Evolutionary conservation across 768 basidiomycete species (phyloP).

Genomic region (Auriculariales sp.): DNA sequence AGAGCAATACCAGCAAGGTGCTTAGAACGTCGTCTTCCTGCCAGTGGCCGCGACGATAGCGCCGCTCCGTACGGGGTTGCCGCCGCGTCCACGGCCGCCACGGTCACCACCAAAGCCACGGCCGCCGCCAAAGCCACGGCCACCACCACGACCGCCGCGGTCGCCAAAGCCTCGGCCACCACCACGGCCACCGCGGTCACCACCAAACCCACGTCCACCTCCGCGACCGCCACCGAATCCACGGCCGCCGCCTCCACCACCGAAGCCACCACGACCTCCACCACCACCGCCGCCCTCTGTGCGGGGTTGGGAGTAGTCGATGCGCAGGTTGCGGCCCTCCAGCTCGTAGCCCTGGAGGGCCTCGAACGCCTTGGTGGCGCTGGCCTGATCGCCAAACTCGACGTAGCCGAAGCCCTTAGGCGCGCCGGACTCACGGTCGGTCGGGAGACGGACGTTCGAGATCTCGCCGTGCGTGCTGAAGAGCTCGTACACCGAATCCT

Average conservation of each 20-base stretch:
- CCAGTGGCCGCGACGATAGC: conserved; percentile 52
- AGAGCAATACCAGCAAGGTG: conserved; percentile 3
- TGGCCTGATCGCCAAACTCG: conserved; percentile 71
- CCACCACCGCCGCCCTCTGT: conserved; percentile 40
- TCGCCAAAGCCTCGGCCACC: conserved; percentile 15
- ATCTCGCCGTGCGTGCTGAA: conserved; percentile 81
- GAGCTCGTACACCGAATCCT: conserved; percentile 78
- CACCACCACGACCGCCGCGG: conserved; percentile 19
- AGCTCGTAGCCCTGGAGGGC: conserved; percentile 58
- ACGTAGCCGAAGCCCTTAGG: conserved; percentile 97
- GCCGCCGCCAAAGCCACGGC: conserved; percentile 19
- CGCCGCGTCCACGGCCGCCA: conserved; percentile 26
- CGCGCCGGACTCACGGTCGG: conserved; percentile 78
- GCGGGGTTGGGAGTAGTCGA: conserved; percentile 80
- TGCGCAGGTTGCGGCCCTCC: conserved; percentile 63
- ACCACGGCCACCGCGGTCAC: conserved; percentile 23
- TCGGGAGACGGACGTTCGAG: conserved; percentile 79
- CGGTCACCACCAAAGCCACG: conserved; percentile 21
- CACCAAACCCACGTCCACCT: conserved; percentile 10
- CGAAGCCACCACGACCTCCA: conserved; percentile 23
- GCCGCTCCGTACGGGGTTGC: conserved; percentile 41
- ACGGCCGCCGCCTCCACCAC: conserved; percentile 9
- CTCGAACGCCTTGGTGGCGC: conserved; percentile 68
- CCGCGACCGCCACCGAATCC: conserved; percentile 18
- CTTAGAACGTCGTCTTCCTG: conserved; percentile 45